Base-by-base conservation (phyloP, 1,284 basidiomycete genomes). In the Butyriboletus appendiculatus region DNA sequence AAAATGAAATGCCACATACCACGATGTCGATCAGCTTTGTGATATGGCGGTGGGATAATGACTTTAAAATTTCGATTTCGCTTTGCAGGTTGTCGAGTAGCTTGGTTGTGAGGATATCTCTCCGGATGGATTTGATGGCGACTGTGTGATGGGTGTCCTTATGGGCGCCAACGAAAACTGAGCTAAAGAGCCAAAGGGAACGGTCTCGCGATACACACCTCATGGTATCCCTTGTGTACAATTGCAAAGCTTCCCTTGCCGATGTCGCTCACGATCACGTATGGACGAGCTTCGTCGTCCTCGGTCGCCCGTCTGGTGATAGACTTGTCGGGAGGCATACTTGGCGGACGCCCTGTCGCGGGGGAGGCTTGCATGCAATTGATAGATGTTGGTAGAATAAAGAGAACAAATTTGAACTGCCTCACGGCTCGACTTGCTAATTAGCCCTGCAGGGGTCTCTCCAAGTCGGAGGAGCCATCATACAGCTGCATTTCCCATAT, bases 41-140 rank as follows among this genome's bases (percentile, higher is more conserved):
- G 53, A 99, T 92, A 75, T 98, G 95, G 50, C 90, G 82, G 72
- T 99, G 94, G 18, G 90, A 91, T 54, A 98, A 84, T 4, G 88
- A 87, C 77, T 98, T 98, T 65, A 99, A 85, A 61, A 99, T 98
- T 60, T 93, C 88, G 61, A 99, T 98, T 79, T 99, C 96, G 64
- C 90, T 94, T 72, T 98, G 94, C 30, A 99, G 84, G 68, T 98
- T 99, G 73, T 98, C 96, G 55, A 98, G 86, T 22, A 98, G 84
- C 76, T 98, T 99, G 24, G 89, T 79, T 24, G 90, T 95, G 33
- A 99, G 85, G 63, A 90, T 94, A 64, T 90, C 86, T 48, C 90
- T 86, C 56, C 89, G 91, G 56, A 99, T 94, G 5, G 94, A 92
- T 81, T 99, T 99, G 77, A 99, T 91, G 6, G 96, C 97, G 38